Conservation (phyloP, 1,284 basidiomycete genomes). For the Waitea zeae region DNA sequence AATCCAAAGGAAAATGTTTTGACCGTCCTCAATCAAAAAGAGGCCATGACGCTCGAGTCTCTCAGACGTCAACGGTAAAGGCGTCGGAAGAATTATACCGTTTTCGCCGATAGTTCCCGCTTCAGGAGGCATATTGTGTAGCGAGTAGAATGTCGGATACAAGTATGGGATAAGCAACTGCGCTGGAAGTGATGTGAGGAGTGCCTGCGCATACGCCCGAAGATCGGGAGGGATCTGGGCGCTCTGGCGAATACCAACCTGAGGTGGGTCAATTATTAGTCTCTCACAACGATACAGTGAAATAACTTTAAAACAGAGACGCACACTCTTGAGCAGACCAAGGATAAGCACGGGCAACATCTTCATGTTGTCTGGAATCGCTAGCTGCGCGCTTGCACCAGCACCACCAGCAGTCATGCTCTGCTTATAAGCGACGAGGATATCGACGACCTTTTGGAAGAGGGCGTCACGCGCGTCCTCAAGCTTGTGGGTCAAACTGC, state of each 20-base stretch:
- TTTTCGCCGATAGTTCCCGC: slow-evolving; percentile 69
- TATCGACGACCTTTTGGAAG: slow-evolving; percentile 81
- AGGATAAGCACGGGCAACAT: slow-evolving; percentile 84
- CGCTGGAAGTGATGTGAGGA: slow-evolving; percentile 83
- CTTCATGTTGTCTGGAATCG: slow-evolving; percentile 85
- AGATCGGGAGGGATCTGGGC: slow-evolving; percentile 94
- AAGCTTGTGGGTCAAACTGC: slow-evolving; percentile 76
- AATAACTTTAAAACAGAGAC: slow-evolving; percentile 11
- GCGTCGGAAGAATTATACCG: slow-evolving; percentile 69
- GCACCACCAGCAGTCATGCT: slow-evolving; percentile 91
- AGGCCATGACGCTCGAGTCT: slow-evolving; percentile 89
- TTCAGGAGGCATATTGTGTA: slow-evolving; percentile 94
- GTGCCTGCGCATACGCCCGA: slow-evolving; percentile 84
- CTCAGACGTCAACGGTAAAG: slow-evolving; percentile 89
- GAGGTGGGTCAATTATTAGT: no score
- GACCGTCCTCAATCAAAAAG: slow-evolving; percentile 94
- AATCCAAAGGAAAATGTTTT: slow-evolving; percentile 96
- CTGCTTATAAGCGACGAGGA: slow-evolving; percentile 85
- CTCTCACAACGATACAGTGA: slow-evolving; percentile 3
- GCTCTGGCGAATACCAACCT: slow-evolving; percentile 90
- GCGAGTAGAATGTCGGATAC: slow-evolving; percentile 87
- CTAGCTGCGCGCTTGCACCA: slow-evolving; percentile 88
- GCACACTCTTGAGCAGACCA: slow-evolving; percentile 85
- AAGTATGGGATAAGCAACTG: slow-evolving; percentile 89
- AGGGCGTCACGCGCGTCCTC: slow-evolving; percentile 91